Base-by-base conservation (phyloP, 2,329 filamentous ascomycete species). In the Scytalidium lignicola region DNA sequence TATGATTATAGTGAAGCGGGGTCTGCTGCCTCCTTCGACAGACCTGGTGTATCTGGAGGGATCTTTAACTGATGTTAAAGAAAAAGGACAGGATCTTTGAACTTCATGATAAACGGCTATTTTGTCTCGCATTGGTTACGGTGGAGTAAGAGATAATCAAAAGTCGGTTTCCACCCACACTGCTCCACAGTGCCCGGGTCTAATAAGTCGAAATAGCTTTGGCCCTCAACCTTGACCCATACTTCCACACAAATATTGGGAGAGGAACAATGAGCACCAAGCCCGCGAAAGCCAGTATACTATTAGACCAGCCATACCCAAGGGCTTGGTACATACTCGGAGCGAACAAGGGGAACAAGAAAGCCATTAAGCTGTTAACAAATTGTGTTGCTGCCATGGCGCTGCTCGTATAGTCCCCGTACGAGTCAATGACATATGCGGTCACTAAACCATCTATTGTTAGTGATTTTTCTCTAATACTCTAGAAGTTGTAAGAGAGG, bases 361-460 rank as follows among this genome's bases (percentile, higher is more conserved):
- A 62, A 5, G 53, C 59, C 13, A 46, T 48, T 44, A 62, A 49
- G 4, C 53, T 52, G 4, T 50, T 32, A n/a, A 56, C 20, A 22
- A 61, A 54, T 28, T 54, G 53, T 5, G 47, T 46, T 7, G 57
- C 55, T 3, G 75, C 77, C 50, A 75, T 71, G 0, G 62, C 64
- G 19, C 55, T 59, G 20, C 59, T 57, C 0, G 58, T 58, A 44
- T 67, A 61, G n/a, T 59, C 51, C 4, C 57, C 54, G 49, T 63
- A 63, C 15, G 73, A 75, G 32, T 80, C 78, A 7, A 80, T 74
- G 3, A 80, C 67, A 51, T 81, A 80, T 0, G 75, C 76, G 37
- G 51, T 51, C 26, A 55, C 43, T 15, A 52, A 74, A 13, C 28
- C 7, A 40, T 37, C 32, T 7, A 5, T 9, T 13, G 4, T 37